Conservation (phyloP, 2,329 filamentous ascomycete species). For the Penicillium sp. region DNA sequence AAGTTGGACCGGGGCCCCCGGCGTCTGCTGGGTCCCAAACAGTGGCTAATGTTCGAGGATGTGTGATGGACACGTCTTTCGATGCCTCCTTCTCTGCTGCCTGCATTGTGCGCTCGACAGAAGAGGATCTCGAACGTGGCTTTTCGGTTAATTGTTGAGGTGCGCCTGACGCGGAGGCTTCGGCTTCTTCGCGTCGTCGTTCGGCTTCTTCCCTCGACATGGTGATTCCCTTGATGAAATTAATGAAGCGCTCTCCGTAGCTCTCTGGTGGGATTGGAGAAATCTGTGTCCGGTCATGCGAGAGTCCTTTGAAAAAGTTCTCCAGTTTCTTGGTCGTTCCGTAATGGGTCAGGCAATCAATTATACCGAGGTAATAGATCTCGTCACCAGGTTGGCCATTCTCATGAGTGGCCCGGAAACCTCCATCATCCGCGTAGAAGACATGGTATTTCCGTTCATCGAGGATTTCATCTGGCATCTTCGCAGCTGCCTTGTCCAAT, state of each 20-base stretch:
- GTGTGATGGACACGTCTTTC: constrained; percentile 60
- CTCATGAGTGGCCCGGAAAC: constrained; percentile 88
- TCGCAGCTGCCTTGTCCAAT: constrained; percentile 75
- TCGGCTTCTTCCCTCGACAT: constrained; percentile 84
- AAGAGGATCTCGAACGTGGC: constrained; percentile 29
- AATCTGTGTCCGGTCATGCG: constrained; percentile 78
- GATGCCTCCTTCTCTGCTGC: constrained; percentile 62
- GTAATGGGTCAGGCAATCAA: constrained; percentile 97
- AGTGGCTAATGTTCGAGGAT: constrained; percentile 60
- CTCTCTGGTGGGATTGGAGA: constrained; percentile 86
- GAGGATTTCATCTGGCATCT: constrained; percentile 87
- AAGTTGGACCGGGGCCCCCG: constrained; percentile 50
- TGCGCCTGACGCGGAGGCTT: constrained; percentile 18
- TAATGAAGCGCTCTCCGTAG: constrained; percentile 91
- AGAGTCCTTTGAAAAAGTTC: constrained; percentile 94
- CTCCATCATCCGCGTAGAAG: constrained; percentile 93
- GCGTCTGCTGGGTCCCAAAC: constrained; percentile 59
- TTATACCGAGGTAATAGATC: constrained; percentile 97
- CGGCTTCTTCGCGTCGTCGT: constrained; percentile 42
- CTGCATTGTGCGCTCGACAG: constrained; percentile 55
- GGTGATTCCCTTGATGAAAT: constrained; percentile 86
- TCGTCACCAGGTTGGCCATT: constrained; percentile 80
- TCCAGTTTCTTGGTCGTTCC: constrained; percentile 92
- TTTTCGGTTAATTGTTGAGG: constrained; percentile 29
- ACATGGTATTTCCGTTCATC: constrained; percentile 73